These are phyloP conservation scores for Annulohypoxylon truncatum DNA, from an alignment of 2,329 filamentous ascomycete species.

Conservation along the genomic window DNA sequence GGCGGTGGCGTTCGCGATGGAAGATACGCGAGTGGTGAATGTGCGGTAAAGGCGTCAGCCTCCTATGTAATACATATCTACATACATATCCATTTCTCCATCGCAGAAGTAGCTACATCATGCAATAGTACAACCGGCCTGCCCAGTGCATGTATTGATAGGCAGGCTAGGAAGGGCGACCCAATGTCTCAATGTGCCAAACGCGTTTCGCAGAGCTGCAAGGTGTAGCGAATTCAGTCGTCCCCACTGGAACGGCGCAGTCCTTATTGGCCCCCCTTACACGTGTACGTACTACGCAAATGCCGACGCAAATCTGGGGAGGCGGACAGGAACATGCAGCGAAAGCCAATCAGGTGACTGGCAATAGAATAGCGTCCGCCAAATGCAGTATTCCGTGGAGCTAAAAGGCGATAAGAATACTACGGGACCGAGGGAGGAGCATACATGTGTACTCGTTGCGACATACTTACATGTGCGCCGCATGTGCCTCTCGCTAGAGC, in stretches of 20 bases:
- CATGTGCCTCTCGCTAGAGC: neutral
- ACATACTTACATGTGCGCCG: neutral
- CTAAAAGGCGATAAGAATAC: neutral
- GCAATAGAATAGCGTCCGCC: neutral
- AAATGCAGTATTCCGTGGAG: neutral
- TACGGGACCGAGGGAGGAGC: neutral
- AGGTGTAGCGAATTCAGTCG: neutral
- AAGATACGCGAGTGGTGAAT: constrained; percentile 1
- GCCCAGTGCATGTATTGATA: neutral
- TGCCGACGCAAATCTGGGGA: constrained; percentile 26
- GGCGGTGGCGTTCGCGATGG: constrained; percentile 22
- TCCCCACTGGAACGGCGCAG: constrained; percentile 7
- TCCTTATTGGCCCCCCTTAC: neutral
- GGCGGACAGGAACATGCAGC: neutral
- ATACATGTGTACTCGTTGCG: neutral
- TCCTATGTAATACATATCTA: neutral
- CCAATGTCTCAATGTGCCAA: neutral
- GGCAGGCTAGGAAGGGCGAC: neutral
- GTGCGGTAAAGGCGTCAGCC: neutral
- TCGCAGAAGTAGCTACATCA: neutral
- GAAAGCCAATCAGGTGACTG: constrained; percentile 18
- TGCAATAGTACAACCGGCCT: neutral
- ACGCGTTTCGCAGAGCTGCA: constrained; percentile 9
- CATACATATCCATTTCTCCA: neutral
- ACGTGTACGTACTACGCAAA: neutral